Base-by-base conservation (phyloP, 2,329 filamentous ascomycete species). In the Bipolaris oryzae region DNA sequence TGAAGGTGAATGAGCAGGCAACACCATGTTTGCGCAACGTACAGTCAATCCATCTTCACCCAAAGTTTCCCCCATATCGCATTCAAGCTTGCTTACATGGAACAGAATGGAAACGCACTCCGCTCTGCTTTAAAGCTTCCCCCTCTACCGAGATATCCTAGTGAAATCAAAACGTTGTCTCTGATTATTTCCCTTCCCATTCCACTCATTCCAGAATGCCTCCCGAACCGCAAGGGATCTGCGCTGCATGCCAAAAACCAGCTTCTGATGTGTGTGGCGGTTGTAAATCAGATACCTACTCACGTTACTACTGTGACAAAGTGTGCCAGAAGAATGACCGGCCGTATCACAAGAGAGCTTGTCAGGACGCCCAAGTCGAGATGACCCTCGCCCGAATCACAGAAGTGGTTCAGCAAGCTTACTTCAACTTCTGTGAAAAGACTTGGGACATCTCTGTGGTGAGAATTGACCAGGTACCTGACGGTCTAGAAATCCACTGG, bases 351-450 rank as follows among this genome's bases (percentile, higher is more conserved):
- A 61, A 57, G 34, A 49, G 18, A 0, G 16, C 10, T 2, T 59
- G 50, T 34, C 43, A 37, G 0, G 21, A 51, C 4, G 18, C 1
- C 1, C 45, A 53, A 23, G 20, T 61, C 1, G 49, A 45, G 16
- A 49, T 41, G 4, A 20, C 23, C 3, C 59, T 61, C 1, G 13
- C 15, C 5, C 53, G 46, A 1, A 34, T 47, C 6, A 45, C 56
- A 21, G 38, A 38, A 11, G 38, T 61, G 9, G 13, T 39, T n/a
- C 47, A 50, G 0, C 20, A 47, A 5, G 56, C 46, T 5, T 61
- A 54, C n/a, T 41, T 56, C 34, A 11, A 23, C 10, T 60, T 62
- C 33, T 47, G 50, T n/a, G 23, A 57, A 11, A 54, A 44, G 18
- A 61, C 53, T 3, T 57, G 53, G 59, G 25, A 48, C 5, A 45